Evolutionary conservation across 768 basidiomycete species (phyloP), one percentile per base, ranked within the genome.

Genomic region (Suillus alpinus): DNA sequence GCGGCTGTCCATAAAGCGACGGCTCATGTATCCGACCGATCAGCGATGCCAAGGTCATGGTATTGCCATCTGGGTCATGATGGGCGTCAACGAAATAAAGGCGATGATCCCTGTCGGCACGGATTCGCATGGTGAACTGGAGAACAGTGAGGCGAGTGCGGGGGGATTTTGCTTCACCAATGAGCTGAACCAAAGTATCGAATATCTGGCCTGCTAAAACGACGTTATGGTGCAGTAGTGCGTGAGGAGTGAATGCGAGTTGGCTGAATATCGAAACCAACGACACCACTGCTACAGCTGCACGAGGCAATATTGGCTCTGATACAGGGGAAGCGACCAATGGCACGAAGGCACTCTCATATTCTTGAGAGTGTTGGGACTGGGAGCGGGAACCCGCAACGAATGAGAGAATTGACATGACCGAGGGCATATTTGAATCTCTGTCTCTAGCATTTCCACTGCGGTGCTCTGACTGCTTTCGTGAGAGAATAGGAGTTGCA

Each of bases 41-140:
- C 40, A 92, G 78, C 3, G 80, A 77, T 1, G 88, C 87, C 7
- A 94, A 83, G 47, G 79, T 78, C 5, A 72, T 66, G 32, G 86
- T 80, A 46, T 87, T 79, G 7, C 84, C 83, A 56, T 89, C 80
- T 2, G 78, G 75, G 63, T 90, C 88, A 63, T 81, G 79, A 20
- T 75, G 77, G 16, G 73, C 74, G 47, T 81, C 75, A 20, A 83
- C 80, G 59, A 89, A 88, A 71, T 88, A 97, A 43, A 98, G 68
- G 12, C 88, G 81, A 68, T 99, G 96, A 65, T 95, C 91, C 0
- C 92, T 86, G 69, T 97, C 95, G 0, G 91, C 94, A 59, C 96
- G 82, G 20, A 98, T 78, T 14, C 93, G 86, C 79, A 95, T 86
- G 64, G 97, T 71, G 78, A 96, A 97, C 69, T 94, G 92, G 20